These are phyloP conservation scores for Neurospora cerealis DNA, from an alignment of 495 filamentous ascomycete genomes.

Conservation along the genomic window DNA sequence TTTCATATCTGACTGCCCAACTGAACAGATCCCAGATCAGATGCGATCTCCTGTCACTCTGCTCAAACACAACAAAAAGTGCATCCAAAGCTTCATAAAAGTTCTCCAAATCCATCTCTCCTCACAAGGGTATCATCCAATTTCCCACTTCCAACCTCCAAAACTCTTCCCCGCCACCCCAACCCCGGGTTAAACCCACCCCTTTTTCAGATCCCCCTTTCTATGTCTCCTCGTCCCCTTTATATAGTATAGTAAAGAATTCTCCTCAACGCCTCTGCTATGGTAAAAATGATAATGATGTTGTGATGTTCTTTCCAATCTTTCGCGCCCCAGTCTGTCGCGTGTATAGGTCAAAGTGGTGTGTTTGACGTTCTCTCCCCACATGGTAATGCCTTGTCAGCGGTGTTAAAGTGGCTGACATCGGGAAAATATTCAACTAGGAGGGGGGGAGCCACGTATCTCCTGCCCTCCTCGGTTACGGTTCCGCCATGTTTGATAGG, in stretches of 20 bases:
- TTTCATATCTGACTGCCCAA: neutral
- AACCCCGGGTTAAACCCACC: neutral
- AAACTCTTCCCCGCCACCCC: neutral
- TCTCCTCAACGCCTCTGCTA: neutral
- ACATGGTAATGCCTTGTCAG: neutral
- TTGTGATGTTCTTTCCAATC: neutral
- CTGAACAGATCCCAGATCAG: neutral
- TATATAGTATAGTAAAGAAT: neutral
- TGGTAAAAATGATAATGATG: neutral
- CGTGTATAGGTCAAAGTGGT: neutral
- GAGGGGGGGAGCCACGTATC: neutral
- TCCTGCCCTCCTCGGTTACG: neutral
- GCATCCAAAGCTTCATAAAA: neutral
- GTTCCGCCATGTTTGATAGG: neutral
- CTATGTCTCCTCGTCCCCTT: neutral
- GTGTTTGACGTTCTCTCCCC: neutral
- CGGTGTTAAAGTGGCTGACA: neutral
- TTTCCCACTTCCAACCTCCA: neutral
- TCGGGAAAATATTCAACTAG: neutral
- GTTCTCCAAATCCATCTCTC: neutral
- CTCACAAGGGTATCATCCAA: neutral
- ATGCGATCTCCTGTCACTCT: neutral
- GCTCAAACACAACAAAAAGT: neutral
- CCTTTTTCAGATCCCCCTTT: neutral
- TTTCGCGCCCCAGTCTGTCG: neutral